These are phyloP conservation scores for Pythium guiyangense DNA, from an alignment of 352 stramenopile genomes.

Conservation along the genomic window DNA sequence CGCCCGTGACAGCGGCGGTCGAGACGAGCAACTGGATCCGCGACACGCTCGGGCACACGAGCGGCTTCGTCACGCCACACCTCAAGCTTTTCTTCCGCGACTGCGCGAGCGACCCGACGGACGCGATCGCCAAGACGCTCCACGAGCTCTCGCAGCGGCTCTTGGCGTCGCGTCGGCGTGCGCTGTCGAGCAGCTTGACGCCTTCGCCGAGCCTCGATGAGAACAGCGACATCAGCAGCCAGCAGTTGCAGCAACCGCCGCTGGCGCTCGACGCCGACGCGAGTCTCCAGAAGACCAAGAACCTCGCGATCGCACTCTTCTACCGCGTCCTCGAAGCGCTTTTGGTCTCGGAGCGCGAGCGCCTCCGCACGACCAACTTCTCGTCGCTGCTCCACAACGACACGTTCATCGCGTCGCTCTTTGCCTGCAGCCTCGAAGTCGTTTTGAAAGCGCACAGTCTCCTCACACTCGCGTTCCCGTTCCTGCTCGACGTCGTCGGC, in stretches of 20 bases:
- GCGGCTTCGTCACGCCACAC: slow-evolving; percentile 33
- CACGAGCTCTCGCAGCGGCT: slow-evolving; percentile 46
- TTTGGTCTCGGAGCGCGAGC: slow-evolving; percentile 58
- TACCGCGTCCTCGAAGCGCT: slow-evolving; percentile 79
- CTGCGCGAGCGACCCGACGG: slow-evolving; percentile 46
- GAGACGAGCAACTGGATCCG: slow-evolving; percentile 84
- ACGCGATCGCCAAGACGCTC: slow-evolving; percentile 47
- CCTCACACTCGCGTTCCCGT: slow-evolving; percentile 82
- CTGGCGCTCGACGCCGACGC: slow-evolving; percentile 43
- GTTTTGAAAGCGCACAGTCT: slow-evolving; percentile 82
- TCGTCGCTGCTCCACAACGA: slow-evolving; percentile 80
- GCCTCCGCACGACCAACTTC: slow-evolving; percentile 70
- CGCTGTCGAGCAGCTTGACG: not conserved
- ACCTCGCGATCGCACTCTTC: slow-evolving; percentile 64
- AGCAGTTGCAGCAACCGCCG: not conserved
- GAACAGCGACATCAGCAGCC: slow-evolving; percentile 7
- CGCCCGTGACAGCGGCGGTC: slow-evolving; percentile 71
- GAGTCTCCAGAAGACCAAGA: slow-evolving; percentile 69
- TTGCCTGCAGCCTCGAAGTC: slow-evolving; percentile 81
- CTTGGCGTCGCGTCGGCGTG: slow-evolving; percentile 30
- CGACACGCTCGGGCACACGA: slow-evolving; percentile 33
- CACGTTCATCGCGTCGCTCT: slow-evolving; percentile 71
- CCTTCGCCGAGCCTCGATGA: slow-evolving; percentile 7
- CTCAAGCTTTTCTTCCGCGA: slow-evolving; percentile 59
- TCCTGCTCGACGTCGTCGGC: slow-evolving; percentile 63